These are phyloP conservation scores for Mycena kentingensis DNA, from an alignment of 768 basidiomycete genomes.

Conservation along the genomic window DNA sequence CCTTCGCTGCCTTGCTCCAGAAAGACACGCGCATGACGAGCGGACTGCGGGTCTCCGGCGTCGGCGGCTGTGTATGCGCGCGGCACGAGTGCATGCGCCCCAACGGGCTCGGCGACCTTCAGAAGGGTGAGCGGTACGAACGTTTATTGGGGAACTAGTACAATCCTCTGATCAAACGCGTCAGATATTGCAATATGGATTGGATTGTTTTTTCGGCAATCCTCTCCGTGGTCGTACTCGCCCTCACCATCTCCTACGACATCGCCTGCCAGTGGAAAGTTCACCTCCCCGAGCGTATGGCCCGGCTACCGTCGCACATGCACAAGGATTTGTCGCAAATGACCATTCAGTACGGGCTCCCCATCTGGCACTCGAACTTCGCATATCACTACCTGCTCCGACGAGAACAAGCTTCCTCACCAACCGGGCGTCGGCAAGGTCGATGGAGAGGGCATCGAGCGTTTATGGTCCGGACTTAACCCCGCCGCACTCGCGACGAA, in stretches of 20 bases:
- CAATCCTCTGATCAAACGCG: not conserved
- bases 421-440: slow-evolving; percentile 6
- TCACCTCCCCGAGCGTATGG: not conserved
- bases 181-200: slow-evolving; percentile 23
- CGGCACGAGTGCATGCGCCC: too few relatives aligned
- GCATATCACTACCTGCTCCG: slow-evolving; percentile 15
- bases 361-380: slow-evolving; percentile 13
- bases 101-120: slow-evolving; percentile 27
- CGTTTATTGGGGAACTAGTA: not conserved
- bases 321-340: not conserved
- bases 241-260: too few relatives aligned
- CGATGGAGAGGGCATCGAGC: too few relatives aligned
- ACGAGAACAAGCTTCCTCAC: slow-evolving; percentile 6
- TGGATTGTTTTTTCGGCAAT: slow-evolving; percentile 20
- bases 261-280: slow-evolving; percentile 23
- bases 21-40: too few relatives aligned
- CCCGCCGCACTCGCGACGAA: slow-evolving; percentile 22
- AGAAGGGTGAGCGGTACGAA: slow-evolving; percentile 27
- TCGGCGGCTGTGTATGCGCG: too few relatives aligned
- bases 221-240: slow-evolving; percentile 11
- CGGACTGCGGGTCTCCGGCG: too few relatives aligned
- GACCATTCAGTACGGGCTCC: not conserved
- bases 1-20: slow-evolving; percentile 19
- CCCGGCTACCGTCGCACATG: not conserved
- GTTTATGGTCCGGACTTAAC: slow-evolving; percentile 31